These are phyloP conservation scores for Trametes cubensis DNA, from an alignment of 768 basidiomycete species.

Conservation along the genomic window DNA sequence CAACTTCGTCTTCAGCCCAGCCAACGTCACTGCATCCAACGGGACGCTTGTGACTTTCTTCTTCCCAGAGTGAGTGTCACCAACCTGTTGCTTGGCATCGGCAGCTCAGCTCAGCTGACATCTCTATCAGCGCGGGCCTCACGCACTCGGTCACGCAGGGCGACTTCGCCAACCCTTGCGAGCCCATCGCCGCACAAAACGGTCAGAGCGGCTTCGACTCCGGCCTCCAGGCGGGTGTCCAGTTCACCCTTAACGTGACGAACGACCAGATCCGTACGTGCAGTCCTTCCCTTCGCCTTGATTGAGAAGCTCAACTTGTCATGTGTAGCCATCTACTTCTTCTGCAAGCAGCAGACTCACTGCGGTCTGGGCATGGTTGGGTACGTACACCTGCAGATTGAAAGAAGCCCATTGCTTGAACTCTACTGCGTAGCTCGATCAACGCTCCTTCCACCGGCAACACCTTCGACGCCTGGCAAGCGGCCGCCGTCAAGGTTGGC, in stretches of 20 bases:
- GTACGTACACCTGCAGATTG: conserved; percentile 22
- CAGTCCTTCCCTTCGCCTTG: conserved; percentile 4
- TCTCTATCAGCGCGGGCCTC: conserved; percentile 6
- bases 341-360: conserved; percentile 50
- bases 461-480: conserved; percentile 44
- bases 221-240: conserved; percentile 42
- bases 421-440: conserved; percentile 36
- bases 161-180: conserved; percentile 33
- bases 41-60: conserved; percentile 58
- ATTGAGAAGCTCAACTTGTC: background rate
- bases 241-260: conserved; percentile 52
- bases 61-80: conserved; percentile 46
- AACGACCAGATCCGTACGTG: conserved; percentile 49
- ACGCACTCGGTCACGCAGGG: conserved; percentile 39
- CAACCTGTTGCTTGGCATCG: background rate
- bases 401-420: background rate
- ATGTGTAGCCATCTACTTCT: conserved; percentile 55
- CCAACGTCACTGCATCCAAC: conserved; percentile 49
- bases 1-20: conserved; percentile 46
- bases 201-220: conserved; percentile 51
- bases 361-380: conserved; percentile 59
- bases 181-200: conserved; percentile 45
- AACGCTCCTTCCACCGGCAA: conserved; percentile 51
- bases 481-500: conserved; percentile 45
- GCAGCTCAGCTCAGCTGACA: background rate